Evolutionary conservation across 257 asterid genomes (phyloP), one percentile per base, ranked within the genome.

Genomic region (Capsicum rhomboideum): DNA sequence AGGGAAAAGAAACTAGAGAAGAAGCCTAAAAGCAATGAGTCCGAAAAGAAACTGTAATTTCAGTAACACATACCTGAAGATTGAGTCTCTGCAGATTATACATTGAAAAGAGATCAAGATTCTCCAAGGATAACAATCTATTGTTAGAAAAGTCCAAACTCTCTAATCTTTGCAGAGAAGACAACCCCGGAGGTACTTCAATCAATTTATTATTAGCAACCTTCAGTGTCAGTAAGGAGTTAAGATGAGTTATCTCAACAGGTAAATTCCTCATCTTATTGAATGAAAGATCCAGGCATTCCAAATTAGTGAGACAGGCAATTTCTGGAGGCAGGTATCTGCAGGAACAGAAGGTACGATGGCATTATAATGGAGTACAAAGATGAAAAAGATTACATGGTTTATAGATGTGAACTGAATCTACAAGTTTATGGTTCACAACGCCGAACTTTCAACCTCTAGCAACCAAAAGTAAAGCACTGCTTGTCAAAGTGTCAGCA

Each of bases 281-380:
- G 83, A 93, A 97, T 54, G 99, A 97, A 87, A 95, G 91, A 86
- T 97, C 95, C 86, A 97, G 90, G 89, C 86, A 89, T 91, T 96
- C 99, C 87, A 96, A 91, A 83, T 90, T 90, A 83, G 28, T 83
- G 56, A 96, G 98, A 80, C 86, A 92, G 63, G 95, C 98, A 83
- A 96, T 97, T 88, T 95, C 99, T 31, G 97, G 95, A 82, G 98
- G 99, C 77, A 97, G 95, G 89, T 89, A 92, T 90, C 99, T 97
- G 95, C 92, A 93, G 78, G 84, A 69, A 80, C 86, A 79, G 21
- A 83, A 28, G 58, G 79, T 72, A 3, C 11, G 29, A 66, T 54
- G 63, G 72, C 44, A 83, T 88, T 72, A 84, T 53, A 77, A 75
- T 75, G 63, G 17, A 26, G 81, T 50, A 26, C 81, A 16, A 49